Evolutionary conservation across 352 stramenopile genomes (phyloP), one percentile per base, ranked within the genome.

Genomic region (Phytophthora kernoviae): DNA sequence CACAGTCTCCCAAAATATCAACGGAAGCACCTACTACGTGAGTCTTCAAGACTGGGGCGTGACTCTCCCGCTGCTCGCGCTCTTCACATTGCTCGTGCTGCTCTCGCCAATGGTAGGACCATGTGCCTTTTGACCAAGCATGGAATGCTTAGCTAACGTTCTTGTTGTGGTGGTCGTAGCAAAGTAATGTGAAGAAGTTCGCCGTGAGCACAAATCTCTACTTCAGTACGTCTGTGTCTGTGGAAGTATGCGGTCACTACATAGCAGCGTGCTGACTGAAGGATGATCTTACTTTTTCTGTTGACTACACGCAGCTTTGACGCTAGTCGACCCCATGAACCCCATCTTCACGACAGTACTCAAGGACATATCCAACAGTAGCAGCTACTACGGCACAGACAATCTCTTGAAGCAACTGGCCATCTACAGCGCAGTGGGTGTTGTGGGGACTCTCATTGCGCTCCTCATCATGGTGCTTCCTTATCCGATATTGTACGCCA

Each of bases 141-240:
- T 48, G 32, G 27, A 18, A 7, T 40, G 2, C 32, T 61, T 43
- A 64, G 7, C 12, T 17, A 34, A 2, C 46, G 44, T 32, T 40
- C 18, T 22, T 57, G 2, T 26, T 46, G 20, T 40, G 4, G 20
- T 39, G 15, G 27, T 36, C 58, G 2, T 20, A 83, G 70, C 67
- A 87, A 74, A 64, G 37, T 14, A 93, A 90, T 32, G 77, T 87
- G 6, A 89, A 93, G 57, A 91, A 89, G 49, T 93, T 90, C 39
- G 79, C 82, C 11, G 71, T 91, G 11, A 81, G 78, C 54, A 89
- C 80, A 8, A 93, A 90, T 51, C 54, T 90, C 30, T 93, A 87
- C 63, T 91, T 91, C 72, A 83, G 81, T 90, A 69, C n/a, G 75
- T 65, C 30, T 11, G 8, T n/a, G n/a, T n/a, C n/a, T n/a, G n/a